These are phyloP conservation scores for Metschnikowia lunata DNA, from an alignment of 805 yeast genomes.

Conservation along the genomic window DNA sequence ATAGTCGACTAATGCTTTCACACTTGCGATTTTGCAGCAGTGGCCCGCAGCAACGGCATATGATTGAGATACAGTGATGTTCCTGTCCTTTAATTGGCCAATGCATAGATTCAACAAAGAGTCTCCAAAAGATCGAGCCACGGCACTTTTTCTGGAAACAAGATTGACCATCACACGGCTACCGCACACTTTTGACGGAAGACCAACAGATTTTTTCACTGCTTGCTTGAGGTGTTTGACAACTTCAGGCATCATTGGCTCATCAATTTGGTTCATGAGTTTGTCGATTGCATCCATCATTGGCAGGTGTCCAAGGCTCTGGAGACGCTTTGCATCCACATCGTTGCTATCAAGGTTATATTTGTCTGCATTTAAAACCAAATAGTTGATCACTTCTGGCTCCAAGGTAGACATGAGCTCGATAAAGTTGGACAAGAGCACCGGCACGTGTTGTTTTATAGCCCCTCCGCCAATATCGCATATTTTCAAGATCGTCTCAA, in stretches of 20 bases:
- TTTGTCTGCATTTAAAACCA: constrained; percentile 84
- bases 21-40: constrained; percentile 57
- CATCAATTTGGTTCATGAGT: constrained; percentile 55
- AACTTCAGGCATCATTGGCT: constrained; percentile 43
- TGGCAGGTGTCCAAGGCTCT: constrained; percentile 75
- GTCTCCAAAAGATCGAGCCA: constrained; percentile 52
- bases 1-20: constrained; percentile 50
- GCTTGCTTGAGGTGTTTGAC: constrained; percentile 50
- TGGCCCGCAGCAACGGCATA: constrained; percentile 82
- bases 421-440: constrained; percentile 63
- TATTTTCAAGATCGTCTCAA: constrained; percentile 67
- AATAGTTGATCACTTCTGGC: constrained; percentile 83
- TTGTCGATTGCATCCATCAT: constrained; percentile 82
- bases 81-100: constrained; percentile 62
- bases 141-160: constrained; percentile 49
- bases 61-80: constrained; percentile 66
- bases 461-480: constrained; percentile 60
- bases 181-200: constrained; percentile 88
- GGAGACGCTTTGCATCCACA: constrained; percentile 73
- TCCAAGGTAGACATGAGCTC: constrained; percentile 79
- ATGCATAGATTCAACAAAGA: constrained; percentile 54
- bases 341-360: constrained; percentile 68
- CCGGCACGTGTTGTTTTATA: constrained; percentile 63
- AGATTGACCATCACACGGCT: constrained; percentile 66
- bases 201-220: constrained; percentile 70